Conservation (phyloP, 192 early-diverging fungal species). For the Funneliformis geosporum region DNA sequence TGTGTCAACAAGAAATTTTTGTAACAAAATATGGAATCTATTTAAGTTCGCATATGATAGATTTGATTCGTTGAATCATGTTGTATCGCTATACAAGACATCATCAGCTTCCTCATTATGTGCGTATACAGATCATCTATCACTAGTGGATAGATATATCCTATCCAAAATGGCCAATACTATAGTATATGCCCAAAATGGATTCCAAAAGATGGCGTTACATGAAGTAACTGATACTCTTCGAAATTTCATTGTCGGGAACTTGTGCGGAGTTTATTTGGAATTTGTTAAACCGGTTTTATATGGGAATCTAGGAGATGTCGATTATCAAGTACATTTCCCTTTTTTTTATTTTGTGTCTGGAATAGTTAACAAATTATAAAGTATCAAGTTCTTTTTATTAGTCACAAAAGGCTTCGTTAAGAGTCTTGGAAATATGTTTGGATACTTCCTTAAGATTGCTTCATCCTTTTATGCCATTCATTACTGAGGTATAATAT, state of each 20-base stretch:
- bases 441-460: slow-evolving; percentile 76
- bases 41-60: slow-evolving; percentile 70
- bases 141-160: slow-evolving; percentile 83
- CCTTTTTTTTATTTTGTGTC: not conserved
- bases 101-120: slow-evolving; percentile 11
- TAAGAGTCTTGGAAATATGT: slow-evolving; percentile 63
- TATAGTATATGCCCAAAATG: slow-evolving; percentile 61
- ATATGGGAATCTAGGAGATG: slow-evolving; percentile 54
- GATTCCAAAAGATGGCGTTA: slow-evolving; percentile 71
- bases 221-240: slow-evolving; percentile 77
- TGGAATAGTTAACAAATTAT: not conserved
- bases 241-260: slow-evolving; percentile 87
- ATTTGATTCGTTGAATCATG: slow-evolving; percentile 55
- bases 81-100: slow-evolving; percentile 16
- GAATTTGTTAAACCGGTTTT: slow-evolving; percentile 84
- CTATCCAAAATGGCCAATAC: slow-evolving; percentile 79
- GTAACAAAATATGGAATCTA: slow-evolving; percentile 97
- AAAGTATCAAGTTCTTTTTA: slow-evolving; percentile 27
- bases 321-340: slow-evolving; percentile 52
- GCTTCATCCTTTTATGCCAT: slow-evolving; percentile 98
- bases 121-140: slow-evolving; percentile 33
- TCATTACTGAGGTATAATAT: slow-evolving; percentile 84
- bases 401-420: slow-evolving; percentile 46
- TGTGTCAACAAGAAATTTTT: slow-evolving; percentile 83
- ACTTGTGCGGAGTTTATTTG: slow-evolving; percentile 95